phyloP scores from a whole-genome alignment of 208 protist genomes.

The Leishmania gerbilli region DNA sequence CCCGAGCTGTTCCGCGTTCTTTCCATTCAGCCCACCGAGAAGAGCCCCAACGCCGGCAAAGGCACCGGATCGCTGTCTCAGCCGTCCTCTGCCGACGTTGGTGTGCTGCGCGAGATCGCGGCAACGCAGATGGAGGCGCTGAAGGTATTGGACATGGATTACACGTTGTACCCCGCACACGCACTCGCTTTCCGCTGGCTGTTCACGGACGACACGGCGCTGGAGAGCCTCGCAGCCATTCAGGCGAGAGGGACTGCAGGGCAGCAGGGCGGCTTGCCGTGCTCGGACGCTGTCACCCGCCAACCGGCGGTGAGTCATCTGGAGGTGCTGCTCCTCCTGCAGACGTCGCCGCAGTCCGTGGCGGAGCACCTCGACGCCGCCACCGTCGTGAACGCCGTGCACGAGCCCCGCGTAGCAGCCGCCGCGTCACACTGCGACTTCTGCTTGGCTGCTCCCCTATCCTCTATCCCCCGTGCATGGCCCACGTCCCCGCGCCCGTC shows the following conservation, averaged over 20 bases:
- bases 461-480: slow-evolving; percentile 10
- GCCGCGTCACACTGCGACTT: neutral
- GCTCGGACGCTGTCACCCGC: neutral
- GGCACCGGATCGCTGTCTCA: neutral
- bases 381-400: slow-evolving; percentile 3
- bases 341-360: neutral
- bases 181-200: slow-evolving; percentile 32
- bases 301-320: slow-evolving; percentile 13
- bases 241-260: neutral
- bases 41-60: neutral
- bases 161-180: slow-evolving; percentile 45
- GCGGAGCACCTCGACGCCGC: neutral
- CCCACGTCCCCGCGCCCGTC: slow-evolving; percentile 10
- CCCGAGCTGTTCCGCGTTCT: slow-evolving; percentile 36
- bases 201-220: slow-evolving; percentile 29
- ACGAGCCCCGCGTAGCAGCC: slow-evolving; percentile 7
- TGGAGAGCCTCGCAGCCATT: slow-evolving; percentile 7
- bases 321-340: slow-evolving; percentile 24
- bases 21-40: neutral
- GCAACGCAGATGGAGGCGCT: slow-evolving; percentile 61
- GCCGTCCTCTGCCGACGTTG: neutral
- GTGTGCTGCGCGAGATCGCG: slow-evolving; percentile 36
- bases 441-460: slow-evolving; percentile 1
- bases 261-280: neutral
- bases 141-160: slow-evolving; percentile 57